Evolutionary conservation across 1,284 basidiomycete genomes (phyloP), one percentile per base, ranked within the genome.

Genomic region (Pyrrhoderma lamaoense): DNA sequence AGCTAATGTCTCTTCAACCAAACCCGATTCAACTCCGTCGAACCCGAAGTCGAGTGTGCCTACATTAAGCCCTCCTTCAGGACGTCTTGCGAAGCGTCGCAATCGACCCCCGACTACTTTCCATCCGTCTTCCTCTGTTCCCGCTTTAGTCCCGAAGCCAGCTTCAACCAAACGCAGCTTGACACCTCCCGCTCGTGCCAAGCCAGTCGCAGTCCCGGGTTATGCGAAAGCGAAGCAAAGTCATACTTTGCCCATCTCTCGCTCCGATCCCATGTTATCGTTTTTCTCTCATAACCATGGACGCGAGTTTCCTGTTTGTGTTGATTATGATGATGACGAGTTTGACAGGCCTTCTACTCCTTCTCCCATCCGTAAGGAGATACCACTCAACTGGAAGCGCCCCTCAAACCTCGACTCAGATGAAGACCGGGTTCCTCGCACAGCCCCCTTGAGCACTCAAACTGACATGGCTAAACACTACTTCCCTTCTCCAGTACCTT

Each of bases 1-100:
- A 13, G 25, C 47, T 52, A 16, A 35, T 13, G 35, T 47, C n/a
- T 21, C 50, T 35, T 18, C 48, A 22, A 47, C 38, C 35, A 23
- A 27, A 8, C 23, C 43, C 11, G 51, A 51, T 8, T 14, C 31
- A n/a, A 38, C n/a, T 13, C 5, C 18, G 16, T 37, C 47, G 16
- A 16, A 23, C 8, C 23, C 48, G n/a, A 21, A 34, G 42, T 18
- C 53, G 21, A 38, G 47, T 21, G 25, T 51, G 27, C 27, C 27
- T 11, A 31, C 27, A 13, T 40, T 54, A 45, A 47, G 25, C 37
- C 36, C 49, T 5, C 53, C 53, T 2, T 51, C 53, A 14, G 53
- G 53, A 27, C 49, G 49, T 31, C 53, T 55, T 23, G 53, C 53
- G 14, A 55, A 52, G 45, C 53, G 53, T 49, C 49, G 53, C 45